These are phyloP conservation scores for Evernia prunastri DNA, from an alignment of 495 filamentous ascomycete species.

Conservation along the genomic window DNA sequence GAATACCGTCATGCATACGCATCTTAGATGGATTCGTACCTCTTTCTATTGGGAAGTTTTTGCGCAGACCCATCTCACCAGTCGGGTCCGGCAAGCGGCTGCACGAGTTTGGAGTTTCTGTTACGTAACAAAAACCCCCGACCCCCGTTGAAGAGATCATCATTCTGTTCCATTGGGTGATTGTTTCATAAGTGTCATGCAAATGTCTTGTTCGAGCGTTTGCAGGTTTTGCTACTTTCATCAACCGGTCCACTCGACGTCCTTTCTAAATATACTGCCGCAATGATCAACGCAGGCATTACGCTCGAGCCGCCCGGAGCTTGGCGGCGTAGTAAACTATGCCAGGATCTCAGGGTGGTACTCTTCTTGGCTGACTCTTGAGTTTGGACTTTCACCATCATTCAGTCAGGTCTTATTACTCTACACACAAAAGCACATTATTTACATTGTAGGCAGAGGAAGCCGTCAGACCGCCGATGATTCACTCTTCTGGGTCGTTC, in stretches of 20 bases:
- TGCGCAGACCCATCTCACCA: background rate
- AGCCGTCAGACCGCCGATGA: background rate
- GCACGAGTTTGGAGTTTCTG: background rate
- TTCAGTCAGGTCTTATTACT: no score
- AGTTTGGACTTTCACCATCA: no score
- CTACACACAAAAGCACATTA: background rate
- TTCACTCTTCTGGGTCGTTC: no score
- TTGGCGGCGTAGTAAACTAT: background rate
- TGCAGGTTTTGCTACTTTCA: background rate
- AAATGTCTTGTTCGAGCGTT: background rate
- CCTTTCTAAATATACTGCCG: background rate
- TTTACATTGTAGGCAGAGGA: background rate
- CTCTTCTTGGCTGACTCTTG: no score
- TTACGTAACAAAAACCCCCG: background rate
- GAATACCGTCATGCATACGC: background rate
- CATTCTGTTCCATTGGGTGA: no score
- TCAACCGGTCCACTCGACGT: background rate
- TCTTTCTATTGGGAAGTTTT: no score
- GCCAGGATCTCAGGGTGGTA: background rate
- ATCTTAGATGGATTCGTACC: no score
- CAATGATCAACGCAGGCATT: slow-evolving; percentile 3
- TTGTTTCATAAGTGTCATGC: no score
- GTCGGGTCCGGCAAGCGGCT: background rate
- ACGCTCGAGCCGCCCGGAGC: background rate
- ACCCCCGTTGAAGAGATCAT: no score